Base-by-base conservation (phyloP, 495 filamentous ascomycete genomes). In the Lophium mytilinum region DNA sequence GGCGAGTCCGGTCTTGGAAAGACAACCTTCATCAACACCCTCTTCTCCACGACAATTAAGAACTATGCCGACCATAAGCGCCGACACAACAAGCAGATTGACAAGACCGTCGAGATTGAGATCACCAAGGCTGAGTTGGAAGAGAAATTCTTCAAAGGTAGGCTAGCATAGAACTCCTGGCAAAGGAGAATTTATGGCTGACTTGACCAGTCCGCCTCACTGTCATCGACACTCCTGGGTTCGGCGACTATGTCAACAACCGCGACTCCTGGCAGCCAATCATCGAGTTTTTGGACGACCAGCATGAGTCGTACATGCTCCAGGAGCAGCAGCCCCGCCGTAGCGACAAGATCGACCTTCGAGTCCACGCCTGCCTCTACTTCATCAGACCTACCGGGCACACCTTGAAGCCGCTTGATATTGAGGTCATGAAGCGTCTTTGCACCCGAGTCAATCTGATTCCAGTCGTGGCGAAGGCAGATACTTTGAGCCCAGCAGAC, bases 141-240 rank as follows among this genome's bases (percentile, higher is more conserved):
- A 77, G 93, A 98, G 84, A 98, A 98, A 80, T 98, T 98, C 80
- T 98, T 98, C 84, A 98, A 98, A 80, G 92, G 92, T 97, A 80
- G 55, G 58, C 37, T 52, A 35, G 17, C 41, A 34, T n/a, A 30
- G 49, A 33, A 43, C n/a, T 17, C 49, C 45, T 40, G 24, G 14
- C 10, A 18, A 42, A 62, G 37, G 35, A 48, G 40, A 45, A 53
- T 62, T 68, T 50, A 68, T 50, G 51, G 50, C 53, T 15, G 52
- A 58, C 57, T 48, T 48, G 41, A 65, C 52, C 72, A 97, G 93
- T 98, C 67, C 91, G 93, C 69, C 78, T 98, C 57, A 98, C 93
- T 49, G 93, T 98, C 60, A 98, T 98, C 69, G 93, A 98, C 72
- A 98, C 93, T 61, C 93, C 93, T 54, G 93, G 93, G 59, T 98